Conservation (phyloP, 805 yeast species). For the Blastobotrys robertii region DNA sequence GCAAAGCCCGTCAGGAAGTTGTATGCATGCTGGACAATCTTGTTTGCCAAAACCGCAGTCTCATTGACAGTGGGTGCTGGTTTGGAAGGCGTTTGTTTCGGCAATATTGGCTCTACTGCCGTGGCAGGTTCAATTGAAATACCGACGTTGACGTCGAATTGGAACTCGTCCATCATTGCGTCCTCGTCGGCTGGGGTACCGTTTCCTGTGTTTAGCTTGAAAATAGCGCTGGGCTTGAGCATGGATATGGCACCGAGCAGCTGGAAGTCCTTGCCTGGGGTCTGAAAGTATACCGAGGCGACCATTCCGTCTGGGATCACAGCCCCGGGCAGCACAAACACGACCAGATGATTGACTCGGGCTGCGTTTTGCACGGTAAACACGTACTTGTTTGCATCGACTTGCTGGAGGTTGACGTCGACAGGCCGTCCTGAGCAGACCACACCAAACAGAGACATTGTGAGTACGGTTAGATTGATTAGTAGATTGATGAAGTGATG, state of each 20-base stretch:
- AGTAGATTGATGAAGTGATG: no score
- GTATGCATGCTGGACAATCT: slow-evolving; percentile 86
- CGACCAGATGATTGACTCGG: slow-evolving; percentile 64
- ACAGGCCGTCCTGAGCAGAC: slow-evolving; percentile 66
- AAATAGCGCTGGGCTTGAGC: slow-evolving; percentile 84
- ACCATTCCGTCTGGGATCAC: slow-evolving; percentile 52
- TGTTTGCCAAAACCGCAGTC: slow-evolving; percentile 64
- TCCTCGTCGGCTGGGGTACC: slow-evolving; percentile 9
- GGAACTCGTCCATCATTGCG: slow-evolving; percentile 42
- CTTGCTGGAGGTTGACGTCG: slow-evolving; percentile 39
- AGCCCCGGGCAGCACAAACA: slow-evolving; percentile 78
- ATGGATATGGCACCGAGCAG: slow-evolving; percentile 28
- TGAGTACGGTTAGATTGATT: no score
- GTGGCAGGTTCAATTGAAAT: slow-evolving; percentile 79
- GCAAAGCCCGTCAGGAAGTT: slow-evolving; percentile 84
- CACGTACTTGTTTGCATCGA: slow-evolving; percentile 59
- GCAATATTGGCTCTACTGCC: slow-evolving; percentile 53
- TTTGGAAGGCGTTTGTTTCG: slow-evolving; percentile 25
- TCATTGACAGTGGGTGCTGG: slow-evolving; percentile 30
- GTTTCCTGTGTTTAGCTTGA: slow-evolving; percentile 49
- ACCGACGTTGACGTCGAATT: slow-evolving; percentile 48
- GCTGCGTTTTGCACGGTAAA: slow-evolving; percentile 54
- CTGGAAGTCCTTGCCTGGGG: slow-evolving; percentile 44
- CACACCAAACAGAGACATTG: slow-evolving; percentile 53
- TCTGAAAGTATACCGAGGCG: slow-evolving; percentile 82